Base-by-base conservation (phyloP, 2,329 filamentous ascomycete genomes). In the Aspergillus nomiae region DNA sequence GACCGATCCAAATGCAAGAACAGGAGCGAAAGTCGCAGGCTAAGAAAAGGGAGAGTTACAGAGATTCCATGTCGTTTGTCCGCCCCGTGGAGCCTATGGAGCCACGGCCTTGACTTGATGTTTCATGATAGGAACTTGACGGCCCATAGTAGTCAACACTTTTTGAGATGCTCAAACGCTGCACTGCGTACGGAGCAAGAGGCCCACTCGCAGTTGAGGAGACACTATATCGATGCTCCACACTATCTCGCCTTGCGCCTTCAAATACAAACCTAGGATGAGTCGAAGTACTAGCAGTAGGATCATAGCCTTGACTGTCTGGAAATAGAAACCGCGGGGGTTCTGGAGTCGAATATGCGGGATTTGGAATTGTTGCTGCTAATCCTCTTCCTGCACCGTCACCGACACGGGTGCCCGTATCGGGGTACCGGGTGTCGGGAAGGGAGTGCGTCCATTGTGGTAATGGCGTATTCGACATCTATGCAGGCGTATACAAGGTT, bases 401-500 rank as follows among this genome's bases (percentile, higher is more conserved):
- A 53, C 59, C 65, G 45, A 58, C 54, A 56, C 66, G 65, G 54
- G 65, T 55, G 41, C 59, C 60, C 30, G 61, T 60, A 53, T 73
- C 67, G 57, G 67, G 51, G 58, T 70, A 67, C 38, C 64, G 66
- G 41, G 63, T 62, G 50, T 73, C 68, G 56, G 69, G 59, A 56
- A 68, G 63, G 64, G 72, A 54, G 58, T 70, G 66, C 57, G 65
- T 73, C 70, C 70, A 70, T 70, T 71, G 69, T 58, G 70, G 68
- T 21, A 70, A 68, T 43, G 74, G 71, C 56, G 70, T 63, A 65
- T 66, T 69, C 66, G 75, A 76, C 74, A 76, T 77, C 70, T 73
- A 71, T 69, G 60, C 55, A 41, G 57, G 58, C 56, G 63, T 54
- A 62, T 57, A 57, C 56, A 59, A 60, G 60, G 48, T 62, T 54